These are phyloP conservation scores for Cystobasidiopsis lactophilus DNA, from an alignment of 768 basidiomycete genomes.

Conservation along the genomic window DNA sequence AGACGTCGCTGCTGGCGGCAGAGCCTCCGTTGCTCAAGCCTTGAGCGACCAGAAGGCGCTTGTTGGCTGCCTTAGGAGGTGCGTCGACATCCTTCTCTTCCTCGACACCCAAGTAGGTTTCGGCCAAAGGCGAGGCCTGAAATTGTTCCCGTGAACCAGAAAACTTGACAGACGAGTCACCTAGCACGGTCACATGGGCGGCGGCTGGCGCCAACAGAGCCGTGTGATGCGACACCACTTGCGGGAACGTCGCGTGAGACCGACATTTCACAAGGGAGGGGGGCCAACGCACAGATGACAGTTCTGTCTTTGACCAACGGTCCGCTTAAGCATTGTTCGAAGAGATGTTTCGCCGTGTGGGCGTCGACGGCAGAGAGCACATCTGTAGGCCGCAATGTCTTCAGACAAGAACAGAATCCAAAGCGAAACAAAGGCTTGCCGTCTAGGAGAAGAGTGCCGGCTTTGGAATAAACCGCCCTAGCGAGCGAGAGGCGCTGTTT, in stretches of 20 bases:
- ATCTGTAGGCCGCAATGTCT: neutral
- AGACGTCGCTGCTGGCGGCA: conserved; percentile 10
- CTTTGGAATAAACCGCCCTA: neutral
- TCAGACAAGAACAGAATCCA: neutral
- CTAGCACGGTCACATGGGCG: conserved; percentile 32
- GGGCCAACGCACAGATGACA: no score
- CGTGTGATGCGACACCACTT: conserved; percentile 83
- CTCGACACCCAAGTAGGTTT: conserved; percentile 10
- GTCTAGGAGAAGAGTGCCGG: conserved; percentile 6
- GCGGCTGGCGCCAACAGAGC: conserved; percentile 60
- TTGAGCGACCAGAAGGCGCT: conserved; percentile 2
- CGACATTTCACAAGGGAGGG: no score
- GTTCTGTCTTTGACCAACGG: conserved; percentile 54
- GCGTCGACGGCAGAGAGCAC: conserved; percentile 26
- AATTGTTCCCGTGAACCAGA: conserved; percentile 7
- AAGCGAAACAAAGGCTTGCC: neutral
- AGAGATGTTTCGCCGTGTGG: conserved; percentile 35
- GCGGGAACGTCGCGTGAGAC: no score
- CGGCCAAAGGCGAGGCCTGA: conserved; percentile 12
- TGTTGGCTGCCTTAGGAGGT: neutral
- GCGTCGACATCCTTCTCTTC: conserved; percentile 4
- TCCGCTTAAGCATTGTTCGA: conserved; percentile 55
- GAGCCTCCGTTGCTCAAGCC: neutral
- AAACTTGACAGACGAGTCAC: conserved; percentile 13
- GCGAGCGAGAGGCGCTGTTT: conserved; percentile 28